Percentiles rank a stretch among this genome's conserved stretches.
Conservation (phyloP, 495 filamentous ascomycete species). For the Pseudomonodictys pantanalensis region DNA sequence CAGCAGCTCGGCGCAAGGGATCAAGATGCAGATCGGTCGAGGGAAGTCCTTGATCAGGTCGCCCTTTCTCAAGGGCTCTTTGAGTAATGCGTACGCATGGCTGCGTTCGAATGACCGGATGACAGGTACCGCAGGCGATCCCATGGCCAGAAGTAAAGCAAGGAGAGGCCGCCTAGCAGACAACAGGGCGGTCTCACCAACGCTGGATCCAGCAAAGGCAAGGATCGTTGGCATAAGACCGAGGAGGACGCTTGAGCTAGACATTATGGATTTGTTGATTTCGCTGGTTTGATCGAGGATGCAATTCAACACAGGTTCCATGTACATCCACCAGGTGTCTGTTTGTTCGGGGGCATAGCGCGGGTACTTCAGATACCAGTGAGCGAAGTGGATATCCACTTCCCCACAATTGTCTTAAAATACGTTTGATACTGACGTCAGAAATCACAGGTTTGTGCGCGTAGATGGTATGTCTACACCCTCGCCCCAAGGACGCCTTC, state of each 20-base stretch:
- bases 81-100: neutral
- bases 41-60: neutral
- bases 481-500: too few relatives aligned
- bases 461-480: too few relatives aligned
- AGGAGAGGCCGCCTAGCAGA: neutral
- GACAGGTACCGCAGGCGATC: neutral
- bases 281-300: too few relatives aligned
- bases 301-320: too few relatives aligned
- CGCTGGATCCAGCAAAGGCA: neutral
- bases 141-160: neutral
- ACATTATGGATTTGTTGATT: too few relatives aligned
- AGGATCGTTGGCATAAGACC: constrained; percentile 3
- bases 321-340: too few relatives aligned
- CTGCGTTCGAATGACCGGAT: neutral
- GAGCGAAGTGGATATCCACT: too few relatives aligned
- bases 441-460: too few relatives aligned
- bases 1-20: neutral
- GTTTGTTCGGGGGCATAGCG: too few relatives aligned
- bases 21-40: neutral
- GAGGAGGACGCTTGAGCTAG: neutral
- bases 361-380: too few relatives aligned
- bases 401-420: too few relatives aligned
- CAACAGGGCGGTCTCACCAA: neutral
- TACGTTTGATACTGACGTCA: too few relatives aligned
- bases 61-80: neutral